Conservation (phyloP, 2,329 filamentous ascomycete species). For the Plenodomus lindquistii region DNA sequence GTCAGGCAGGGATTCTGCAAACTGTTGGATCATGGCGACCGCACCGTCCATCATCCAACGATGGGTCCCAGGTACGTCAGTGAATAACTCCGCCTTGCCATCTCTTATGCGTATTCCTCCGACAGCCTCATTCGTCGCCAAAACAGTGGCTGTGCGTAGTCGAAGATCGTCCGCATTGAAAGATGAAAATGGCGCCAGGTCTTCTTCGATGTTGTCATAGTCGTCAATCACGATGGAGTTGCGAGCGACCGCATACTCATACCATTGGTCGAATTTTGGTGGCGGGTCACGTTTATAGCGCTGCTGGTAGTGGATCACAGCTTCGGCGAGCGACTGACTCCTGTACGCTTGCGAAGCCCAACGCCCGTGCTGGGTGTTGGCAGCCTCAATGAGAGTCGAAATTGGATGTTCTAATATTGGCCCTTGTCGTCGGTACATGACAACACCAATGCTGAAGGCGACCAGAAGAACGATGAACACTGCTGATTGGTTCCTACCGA, state of each 20-base stretch:
- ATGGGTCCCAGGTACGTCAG: conserved; percentile 58
- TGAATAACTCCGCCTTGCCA: conserved; percentile 49
- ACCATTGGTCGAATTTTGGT: conserved; percentile 65
- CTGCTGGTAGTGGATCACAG: conserved; percentile 55
- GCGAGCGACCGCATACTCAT: conserved; percentile 57
- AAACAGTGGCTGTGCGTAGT: conserved; percentile 56
- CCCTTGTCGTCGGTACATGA: conserved; percentile 46
- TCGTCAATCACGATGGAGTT: conserved; percentile 62
- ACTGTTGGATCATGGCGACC: conserved; percentile 54
- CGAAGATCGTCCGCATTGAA: conserved; percentile 57
- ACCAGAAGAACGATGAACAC: conserved; percentile 48
- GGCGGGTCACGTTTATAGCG: conserved; percentile 61
- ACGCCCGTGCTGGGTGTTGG: conserved; percentile 51
- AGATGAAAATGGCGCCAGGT: conserved; percentile 60
- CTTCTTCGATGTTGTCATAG: conserved; percentile 62
- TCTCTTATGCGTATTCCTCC: conserved; percentile 60
- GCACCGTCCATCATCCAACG: conserved; percentile 63
- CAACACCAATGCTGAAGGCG: conserved; percentile 34
- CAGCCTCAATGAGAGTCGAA: conserved; percentile 57
- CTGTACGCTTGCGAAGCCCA: conserved; percentile 54
- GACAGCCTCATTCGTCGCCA: conserved; percentile 59
- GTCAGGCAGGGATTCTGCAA: conserved; percentile 60
- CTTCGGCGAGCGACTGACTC: conserved; percentile 54
- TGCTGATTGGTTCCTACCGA: conserved; percentile 36
- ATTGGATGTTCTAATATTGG: conserved; percentile 57